phyloP scores from a whole-genome alignment of 495 filamentous ascomycete species.

The Neurospora tetraspora region DNA sequence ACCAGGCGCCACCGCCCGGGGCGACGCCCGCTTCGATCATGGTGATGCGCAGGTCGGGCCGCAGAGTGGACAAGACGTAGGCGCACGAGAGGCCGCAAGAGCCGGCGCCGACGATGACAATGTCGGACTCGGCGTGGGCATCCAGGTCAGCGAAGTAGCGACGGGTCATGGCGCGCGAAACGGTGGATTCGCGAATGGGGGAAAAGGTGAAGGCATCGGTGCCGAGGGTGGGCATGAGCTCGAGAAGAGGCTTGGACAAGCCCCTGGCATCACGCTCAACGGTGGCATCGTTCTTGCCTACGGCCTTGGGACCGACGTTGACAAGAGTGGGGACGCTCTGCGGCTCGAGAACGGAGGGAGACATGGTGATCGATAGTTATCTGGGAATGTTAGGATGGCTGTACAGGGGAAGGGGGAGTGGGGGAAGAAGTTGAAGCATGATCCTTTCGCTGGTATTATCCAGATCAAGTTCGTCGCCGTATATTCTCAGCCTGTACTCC shows the following conservation, averaged over 20 bases:
- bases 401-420: constrained; percentile 18
- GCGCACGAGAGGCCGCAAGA: constrained; percentile 78
- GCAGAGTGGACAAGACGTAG: constrained; percentile 72
- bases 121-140: constrained; percentile 80
- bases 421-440: constrained; percentile 50
- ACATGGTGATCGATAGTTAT: constrained; percentile 42
- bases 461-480: constrained; percentile 95
- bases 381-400: constrained; percentile 27
- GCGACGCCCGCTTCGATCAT: constrained; percentile 82
- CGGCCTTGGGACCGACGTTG: constrained; percentile 16
- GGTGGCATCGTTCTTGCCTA: constrained; percentile 28
- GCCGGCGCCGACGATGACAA: constrained; percentile 84
- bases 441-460: constrained; percentile 99
- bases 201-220: constrained; percentile 68
- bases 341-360: constrained; percentile 50
- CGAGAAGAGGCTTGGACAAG: constrained; percentile 46
- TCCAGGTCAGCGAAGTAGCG: constrained; percentile 87
- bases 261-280: constrained; percentile 27
- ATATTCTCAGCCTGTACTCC: constrained; percentile 73
- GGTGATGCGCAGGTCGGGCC: constrained; percentile 83
- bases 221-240: constrained; percentile 37
- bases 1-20: constrained; percentile 84
- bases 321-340: constrained; percentile 18
- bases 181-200: constrained; percentile 80
- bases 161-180: constrained; percentile 84